phyloP scores from a whole-genome alignment of 257 asterid genomes.

The Eucommia ulmoides region DNA sequence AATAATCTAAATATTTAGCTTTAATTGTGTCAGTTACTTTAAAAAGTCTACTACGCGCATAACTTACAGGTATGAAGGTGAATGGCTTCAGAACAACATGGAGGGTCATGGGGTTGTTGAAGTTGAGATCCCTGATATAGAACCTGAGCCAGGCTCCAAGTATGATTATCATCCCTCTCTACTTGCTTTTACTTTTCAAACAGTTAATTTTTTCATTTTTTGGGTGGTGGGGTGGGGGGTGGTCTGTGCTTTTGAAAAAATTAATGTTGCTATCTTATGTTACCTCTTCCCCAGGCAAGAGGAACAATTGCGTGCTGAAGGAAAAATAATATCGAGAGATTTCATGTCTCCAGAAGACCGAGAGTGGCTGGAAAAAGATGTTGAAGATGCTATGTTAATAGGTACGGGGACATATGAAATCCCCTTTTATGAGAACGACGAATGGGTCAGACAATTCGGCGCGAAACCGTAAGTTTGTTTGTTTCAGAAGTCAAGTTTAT shows the following conservation, averaged over 20 bases:
- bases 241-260: conserved; percentile 4
- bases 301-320: conserved; percentile 89
- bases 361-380: conserved; percentile 95
- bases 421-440: conserved; percentile 78
- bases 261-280: conserved; percentile 5
- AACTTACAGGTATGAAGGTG: conserved; percentile 79
- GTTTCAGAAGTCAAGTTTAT: no score
- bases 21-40: neutral
- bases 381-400: conserved; percentile 65
- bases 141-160: conserved; percentile 96
- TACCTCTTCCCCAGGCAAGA: conserved; percentile 53
- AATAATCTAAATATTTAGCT: neutral
- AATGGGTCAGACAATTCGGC: conserved; percentile 69
- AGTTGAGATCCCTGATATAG: conserved; percentile 72
- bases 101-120: conserved; percentile 99
- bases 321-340: conserved; percentile 68
- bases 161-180: conserved; percentile 19
- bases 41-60: conserved; percentile 2
- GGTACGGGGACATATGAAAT: conserved; percentile 46
- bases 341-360: conserved; percentile 89
- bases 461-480: conserved; percentile 87
- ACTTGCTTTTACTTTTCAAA: neutral
- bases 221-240: no score
- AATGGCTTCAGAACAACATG: conserved; percentile 92
- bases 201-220: no score